These are phyloP conservation scores for Clavispora fructus DNA, from an alignment of 805 yeast genomes.

Conservation along the genomic window DNA sequence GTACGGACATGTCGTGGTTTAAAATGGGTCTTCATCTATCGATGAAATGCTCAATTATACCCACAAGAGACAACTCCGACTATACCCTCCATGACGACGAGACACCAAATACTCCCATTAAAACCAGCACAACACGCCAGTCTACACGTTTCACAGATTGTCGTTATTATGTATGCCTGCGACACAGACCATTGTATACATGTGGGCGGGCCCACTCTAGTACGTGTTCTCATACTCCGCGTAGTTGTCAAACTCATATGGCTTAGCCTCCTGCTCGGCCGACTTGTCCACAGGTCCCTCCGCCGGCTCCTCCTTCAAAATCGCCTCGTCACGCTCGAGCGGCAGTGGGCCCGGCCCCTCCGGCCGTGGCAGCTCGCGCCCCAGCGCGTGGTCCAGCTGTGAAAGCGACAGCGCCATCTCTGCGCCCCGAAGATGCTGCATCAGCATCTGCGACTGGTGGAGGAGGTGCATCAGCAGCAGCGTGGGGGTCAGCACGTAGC, in stretches of 20 bases:
- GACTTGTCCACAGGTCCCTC: not conserved
- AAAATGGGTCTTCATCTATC: no score
- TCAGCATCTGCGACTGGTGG: conserved; percentile 11
- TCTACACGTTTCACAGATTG: not conserved
- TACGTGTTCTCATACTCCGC: conserved; percentile 9
- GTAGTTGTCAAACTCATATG: conserved; percentile 7
- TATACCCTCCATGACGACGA: no score
- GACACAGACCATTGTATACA: not conserved
- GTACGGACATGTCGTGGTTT: no score
- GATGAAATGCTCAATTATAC: no score
- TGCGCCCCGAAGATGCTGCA: not conserved
- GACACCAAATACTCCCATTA: no score
- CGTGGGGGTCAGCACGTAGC: conserved; percentile 11
- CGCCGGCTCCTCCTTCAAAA: not conserved
- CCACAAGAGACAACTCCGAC: no score
- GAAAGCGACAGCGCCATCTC: not conserved
- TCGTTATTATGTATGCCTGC: not conserved
- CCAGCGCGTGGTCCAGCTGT: not conserved
- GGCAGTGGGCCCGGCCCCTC: conserved; percentile 2
- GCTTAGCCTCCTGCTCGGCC: conserved; percentile 2
- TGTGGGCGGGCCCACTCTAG: not conserved
- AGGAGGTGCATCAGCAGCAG: conserved; percentile 8
- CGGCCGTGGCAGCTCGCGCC: not conserved
- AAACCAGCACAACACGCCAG: no score
- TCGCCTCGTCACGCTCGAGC: conserved; percentile 2